Conservation (phyloP, 2,329 filamentous ascomycete species). For the Fusarium irregulare region DNA sequence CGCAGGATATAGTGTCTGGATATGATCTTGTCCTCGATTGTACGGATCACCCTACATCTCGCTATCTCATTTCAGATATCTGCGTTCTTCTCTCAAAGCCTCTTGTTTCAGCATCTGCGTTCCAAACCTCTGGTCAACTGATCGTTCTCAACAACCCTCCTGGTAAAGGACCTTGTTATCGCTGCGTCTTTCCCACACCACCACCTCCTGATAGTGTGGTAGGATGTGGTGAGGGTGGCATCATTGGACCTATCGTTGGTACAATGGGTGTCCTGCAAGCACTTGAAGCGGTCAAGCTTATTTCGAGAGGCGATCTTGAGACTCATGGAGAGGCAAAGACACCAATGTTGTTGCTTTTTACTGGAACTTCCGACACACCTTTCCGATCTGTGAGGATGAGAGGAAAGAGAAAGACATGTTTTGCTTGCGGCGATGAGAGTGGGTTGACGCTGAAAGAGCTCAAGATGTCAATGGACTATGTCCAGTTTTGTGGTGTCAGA, state of each 20-base stretch:
- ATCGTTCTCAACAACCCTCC: constrained; percentile 88
- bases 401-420: constrained; percentile 74
- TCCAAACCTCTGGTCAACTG: constrained; percentile 89
- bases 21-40: constrained; percentile 95
- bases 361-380: constrained; percentile 54
- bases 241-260: constrained; percentile 91
- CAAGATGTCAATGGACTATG: constrained; percentile 77
- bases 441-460: constrained; percentile 71
- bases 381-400: constrained; percentile 84
- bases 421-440: constrained; percentile 75
- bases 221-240: constrained; percentile 91
- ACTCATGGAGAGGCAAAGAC: constrained; percentile 32
- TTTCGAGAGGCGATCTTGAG: constrained; percentile 60
- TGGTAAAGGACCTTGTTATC: constrained; percentile 84
- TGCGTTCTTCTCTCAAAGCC: constrained; percentile 84
- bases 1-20: constrained; percentile 70
- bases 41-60: constrained; percentile 90
- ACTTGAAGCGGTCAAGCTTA: constrained; percentile 86
- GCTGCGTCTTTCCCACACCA: constrained; percentile 90
- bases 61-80: constrained; percentile 92
- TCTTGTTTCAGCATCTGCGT: constrained; percentile 88
- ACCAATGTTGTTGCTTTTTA: constrained; percentile 61
- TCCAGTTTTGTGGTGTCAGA: constrained; percentile 81
- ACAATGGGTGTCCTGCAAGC: constrained; percentile 94
- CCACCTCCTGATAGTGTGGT: constrained; percentile 85